Base-by-base conservation (phyloP, 2,329 filamentous ascomycete genomes). In the Colletotrichum graminicola region DNA sequence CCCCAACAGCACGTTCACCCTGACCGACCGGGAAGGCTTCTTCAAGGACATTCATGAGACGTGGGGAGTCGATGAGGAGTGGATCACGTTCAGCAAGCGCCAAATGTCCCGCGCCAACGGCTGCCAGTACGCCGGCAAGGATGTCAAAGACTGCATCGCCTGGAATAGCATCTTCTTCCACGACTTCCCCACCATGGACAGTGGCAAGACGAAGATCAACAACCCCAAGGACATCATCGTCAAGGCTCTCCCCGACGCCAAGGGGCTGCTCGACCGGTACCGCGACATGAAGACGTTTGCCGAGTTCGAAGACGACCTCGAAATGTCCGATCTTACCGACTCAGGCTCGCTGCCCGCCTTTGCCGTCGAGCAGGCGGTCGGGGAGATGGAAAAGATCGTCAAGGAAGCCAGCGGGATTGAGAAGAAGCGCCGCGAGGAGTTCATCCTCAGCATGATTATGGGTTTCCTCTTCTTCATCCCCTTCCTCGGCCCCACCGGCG, bases 151-250 rank as follows among this genome's bases (percentile, higher is more conserved):
- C n/a, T 70, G 72, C 2, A 34, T 71, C 41, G 41, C 39, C 14
- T 74, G 70, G 51, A 32, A 41, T 14, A 26, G 36, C 36, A 47
- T 63, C 10, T 71, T 62, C 52, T 77, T 49, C 49, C 73, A 59
- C 62, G 66, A 73, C 69, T 74, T 74, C 32, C 74, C 73, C 11
- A 43, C 41, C 23, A 52, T 57, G 29, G 69, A 71, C 62, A 49
- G 18, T 1, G 23, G 11, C 29, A 36, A 73, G 2, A 67, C 74
- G 52, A 56, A 75, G 10, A 71, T 76, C 1, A 66, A 64, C 47
- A 73, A 77, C 62, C 74, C 74, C 41, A 77, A 77, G 51, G 73
- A 75, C 49, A 14, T 75, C 36, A 69, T 77, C 57, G 73, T 55
- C 26, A 54, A 54, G 29, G 51, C 51, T 21, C 51, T 54, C 51